phyloP scores from a whole-genome alignment of 257 asterid genomes.

The Ophiorrhiza pumila region DNA sequence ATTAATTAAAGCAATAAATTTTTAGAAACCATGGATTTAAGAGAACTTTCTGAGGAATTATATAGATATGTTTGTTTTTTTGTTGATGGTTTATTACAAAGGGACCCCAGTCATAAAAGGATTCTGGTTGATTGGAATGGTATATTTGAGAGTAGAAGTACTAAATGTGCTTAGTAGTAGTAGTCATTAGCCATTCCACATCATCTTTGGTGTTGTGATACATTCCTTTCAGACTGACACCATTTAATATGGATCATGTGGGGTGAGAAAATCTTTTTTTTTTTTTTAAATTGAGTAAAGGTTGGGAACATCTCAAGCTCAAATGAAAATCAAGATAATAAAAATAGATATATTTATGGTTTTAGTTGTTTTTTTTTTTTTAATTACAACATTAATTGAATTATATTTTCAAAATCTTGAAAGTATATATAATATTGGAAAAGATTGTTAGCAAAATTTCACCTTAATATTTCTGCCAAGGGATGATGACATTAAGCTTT shows the following conservation, averaged over 20 bases:
- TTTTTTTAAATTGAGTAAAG: no score
- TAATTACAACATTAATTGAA: background rate
- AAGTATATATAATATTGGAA: background rate
- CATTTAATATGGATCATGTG: conserved; percentile 30
- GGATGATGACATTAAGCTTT: no score
- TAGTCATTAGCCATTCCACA: conserved; percentile 17
- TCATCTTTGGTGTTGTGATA: conserved; percentile 14
- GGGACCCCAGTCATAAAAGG: conserved; percentile 22
- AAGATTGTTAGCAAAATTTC: no score
- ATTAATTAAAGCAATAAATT: no score
- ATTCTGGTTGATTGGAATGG: conserved; percentile 24
- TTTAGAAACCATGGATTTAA: no score
- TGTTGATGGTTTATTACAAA: background rate
- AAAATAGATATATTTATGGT: background rate
- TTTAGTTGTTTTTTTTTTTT: no score
- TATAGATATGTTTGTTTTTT: background rate
- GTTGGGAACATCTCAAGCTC: conserved; percentile 5
- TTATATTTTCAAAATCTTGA: background rate
- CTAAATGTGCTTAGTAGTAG: background rate
- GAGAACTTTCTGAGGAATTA: background rate
- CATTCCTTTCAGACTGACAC: conserved; percentile 31
- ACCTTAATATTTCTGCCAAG: no score
- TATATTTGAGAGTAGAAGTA: conserved; percentile 9
- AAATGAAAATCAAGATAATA: background rate
- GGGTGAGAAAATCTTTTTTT: background rate